Evolutionary conservation across 139 green algal species (phyloP), one percentile per base, ranked within the genome.

Genomic region (Picochlorum sp.): DNA sequence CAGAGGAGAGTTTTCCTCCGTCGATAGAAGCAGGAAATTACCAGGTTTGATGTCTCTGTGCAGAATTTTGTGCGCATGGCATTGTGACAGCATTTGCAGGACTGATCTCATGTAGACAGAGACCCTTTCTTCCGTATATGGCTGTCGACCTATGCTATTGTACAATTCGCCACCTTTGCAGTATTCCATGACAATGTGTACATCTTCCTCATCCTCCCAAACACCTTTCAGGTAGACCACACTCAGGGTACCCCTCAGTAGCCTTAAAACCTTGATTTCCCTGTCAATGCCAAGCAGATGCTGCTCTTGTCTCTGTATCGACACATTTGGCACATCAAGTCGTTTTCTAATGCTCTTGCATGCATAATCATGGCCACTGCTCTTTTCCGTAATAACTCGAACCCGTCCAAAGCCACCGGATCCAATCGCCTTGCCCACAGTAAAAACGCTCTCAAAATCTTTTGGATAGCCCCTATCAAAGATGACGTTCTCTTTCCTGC

Each of bases 1-100:
- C 50, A 96, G 61, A 3, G 80, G 88, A 6, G 88, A 68, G 18
- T 82, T 65, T 15, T 83, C 65, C 1, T 73, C 69, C 4, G 87
- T 73, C 21, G 68, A 81, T 1, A 92, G 76, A 61, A 96, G 77
- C 87, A 95, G 90, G 75, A 96, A 96, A 75, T 96, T 96, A 49
- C 89, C 87, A 66, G 77, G 77, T 69, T 93, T 93, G 61, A 93
- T 82, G 73, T 94, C 85, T 4, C 83, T 71, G 69, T 95, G 88
- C 41, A 95, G 68, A 58, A 92, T 94, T 69, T 26, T 9, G 15
- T 72, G 70, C 4, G 57, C 62, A 58, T 80, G 74, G 56, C 66
- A 76, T 62, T 82, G 75, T 2, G 79, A 75, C 41, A 82, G 52
- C 9, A 74, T 74, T 20, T 67, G 69, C 37, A 85, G 62, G 37